These are phyloP conservation scores for Leccinum insigne DNA, from an alignment of 1,284 basidiomycete genomes.

Conservation along the genomic window DNA sequence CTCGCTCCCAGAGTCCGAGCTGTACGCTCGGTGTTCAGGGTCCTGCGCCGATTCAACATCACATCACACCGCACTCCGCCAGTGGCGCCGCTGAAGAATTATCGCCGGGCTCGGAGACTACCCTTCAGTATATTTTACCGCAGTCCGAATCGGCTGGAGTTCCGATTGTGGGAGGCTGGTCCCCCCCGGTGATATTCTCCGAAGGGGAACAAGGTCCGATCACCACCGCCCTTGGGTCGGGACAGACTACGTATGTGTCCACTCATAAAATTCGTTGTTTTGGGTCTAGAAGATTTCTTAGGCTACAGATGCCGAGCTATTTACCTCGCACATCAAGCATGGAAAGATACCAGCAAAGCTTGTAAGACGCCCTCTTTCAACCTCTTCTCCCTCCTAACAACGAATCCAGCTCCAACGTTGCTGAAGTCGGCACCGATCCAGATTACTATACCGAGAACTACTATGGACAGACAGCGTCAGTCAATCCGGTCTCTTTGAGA, in stretches of 20 bases:
- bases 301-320: slow-evolving; percentile 8
- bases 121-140: slow-evolving; percentile 9
- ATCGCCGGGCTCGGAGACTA: background rate
- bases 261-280: background rate
- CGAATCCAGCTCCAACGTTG: slow-evolving; percentile 11
- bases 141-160: slow-evolving; percentile 4
- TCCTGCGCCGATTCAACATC: slow-evolving; percentile 9
- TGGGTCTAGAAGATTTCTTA: background rate
- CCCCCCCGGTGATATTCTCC: background rate
- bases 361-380: slow-evolving; percentile 13
- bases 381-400: background rate
- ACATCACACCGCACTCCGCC: slow-evolving; percentile 2
- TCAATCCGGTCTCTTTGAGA: background rate
- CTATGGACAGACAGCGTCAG: slow-evolving; percentile 18
- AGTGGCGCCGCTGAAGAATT: slow-evolving; percentile 10
- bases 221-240: background rate
- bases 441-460: slow-evolving; percentile 11
- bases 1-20: slow-evolving; percentile 28
- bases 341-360: slow-evolving; percentile 11
- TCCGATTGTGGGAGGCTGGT: slow-evolving; percentile 3
- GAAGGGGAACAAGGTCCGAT: slow-evolving; percentile 11
- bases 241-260: slow-evolving; percentile 16
- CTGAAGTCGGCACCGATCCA: slow-evolving; percentile 3
- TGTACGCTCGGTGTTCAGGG: slow-evolving; percentile 14
- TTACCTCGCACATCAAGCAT: slow-evolving; percentile 1